Base-by-base conservation (phyloP, 1,284 basidiomycete genomes). In the Marasmius sp. region DNA sequence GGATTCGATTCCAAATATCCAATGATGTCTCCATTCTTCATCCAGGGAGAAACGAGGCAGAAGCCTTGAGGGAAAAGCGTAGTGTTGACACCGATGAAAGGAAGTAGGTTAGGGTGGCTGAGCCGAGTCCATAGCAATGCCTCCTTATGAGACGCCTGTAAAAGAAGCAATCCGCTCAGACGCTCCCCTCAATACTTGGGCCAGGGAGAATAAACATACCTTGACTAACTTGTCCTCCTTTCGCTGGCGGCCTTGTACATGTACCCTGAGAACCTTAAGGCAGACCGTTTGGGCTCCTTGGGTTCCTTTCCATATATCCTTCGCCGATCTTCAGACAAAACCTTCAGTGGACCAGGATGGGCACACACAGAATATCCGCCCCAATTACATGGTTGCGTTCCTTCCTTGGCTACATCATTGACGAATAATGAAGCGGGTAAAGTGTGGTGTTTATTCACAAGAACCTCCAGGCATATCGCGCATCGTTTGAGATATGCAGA, bases 21-120 rank as follows among this genome's bases (percentile, higher is more conserved):
- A 14, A 63, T 58, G n/a, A 63, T 55, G 45, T 63, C 59, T 2
- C 57, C 60, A 37, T 65, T 59, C 14, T 39, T n/a, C 59, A 65
- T 63, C 61, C 61, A 65, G 8, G 64, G 61, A n/a, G 64, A 63
- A 11, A 65, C 48, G 2, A 65, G 52, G 45, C 64, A 63, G 37
- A 59, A 61, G 5, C 39, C 60, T 3, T 56, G 59, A 38, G 18
- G 37, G 36, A 63, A 63, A 3, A 61, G 18, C 6, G 47, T 54
- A 10, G 52, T 38, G 27, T 60, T 65, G 16, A 65, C 57, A 5
- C 64, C 64, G 3, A 65, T 37, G 12, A 65, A 59, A 6, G 64
- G 64, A 27, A 65, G 37, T 1, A 65, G 43, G 37, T 65, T 62
- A 1, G 61, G 61, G 54, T 65, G 64, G 20, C 53, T 43, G 22